phyloP scores from a whole-genome alignment of 192 early-diverging fungal species.

The Kappamyces sp. region DNA sequence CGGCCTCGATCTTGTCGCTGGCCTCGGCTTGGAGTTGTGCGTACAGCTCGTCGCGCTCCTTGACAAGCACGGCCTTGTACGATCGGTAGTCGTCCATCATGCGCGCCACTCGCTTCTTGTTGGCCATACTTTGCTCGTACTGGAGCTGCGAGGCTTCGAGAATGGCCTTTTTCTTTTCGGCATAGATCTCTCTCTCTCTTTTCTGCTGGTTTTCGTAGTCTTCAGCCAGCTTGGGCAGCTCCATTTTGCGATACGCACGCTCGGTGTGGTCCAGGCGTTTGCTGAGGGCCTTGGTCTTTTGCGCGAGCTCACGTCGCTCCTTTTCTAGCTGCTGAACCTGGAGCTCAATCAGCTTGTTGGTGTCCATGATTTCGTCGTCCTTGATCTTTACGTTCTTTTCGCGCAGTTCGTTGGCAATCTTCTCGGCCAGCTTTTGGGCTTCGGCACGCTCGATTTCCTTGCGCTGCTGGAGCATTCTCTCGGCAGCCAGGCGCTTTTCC shows the following conservation, averaged over 20 bases:
- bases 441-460: conserved; percentile 77
- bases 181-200: conserved; percentile 73
- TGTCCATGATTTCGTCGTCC: conserved; percentile 63
- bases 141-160: conserved; percentile 58
- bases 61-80: conserved; percentile 48
- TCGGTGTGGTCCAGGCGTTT: conserved; percentile 87
- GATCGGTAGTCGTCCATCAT: conserved; percentile 76
- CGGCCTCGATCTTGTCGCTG: conserved; percentile 59
- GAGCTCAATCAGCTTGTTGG: conserved; percentile 68
- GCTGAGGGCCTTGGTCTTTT: conserved; percentile 64
- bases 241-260: conserved; percentile 86
- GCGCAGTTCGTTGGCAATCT: conserved; percentile 44
- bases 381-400: conserved; percentile 56
- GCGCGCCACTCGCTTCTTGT: conserved; percentile 73
- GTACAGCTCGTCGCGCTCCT: conserved; percentile 53
- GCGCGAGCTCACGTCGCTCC: conserved; percentile 73
- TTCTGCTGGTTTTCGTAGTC: conserved; percentile 89
- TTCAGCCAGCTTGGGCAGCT: conserved; percentile 81
- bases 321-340: conserved; percentile 89
- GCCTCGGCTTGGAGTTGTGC: conserved; percentile 50
- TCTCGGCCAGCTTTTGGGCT: conserved; percentile 79
- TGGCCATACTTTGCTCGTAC: conserved; percentile 63
- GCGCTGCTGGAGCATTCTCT: conserved; percentile 67
- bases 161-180: conserved; percentile 63
- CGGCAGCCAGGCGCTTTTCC: conserved; percentile 70